A percentile compares a stretch with the other conserved stretches of the same genome.
phyloP scores from a whole-genome alignment of 2,329 filamentous ascomycete genomes.

The Ceratocystis variospora region DNA sequence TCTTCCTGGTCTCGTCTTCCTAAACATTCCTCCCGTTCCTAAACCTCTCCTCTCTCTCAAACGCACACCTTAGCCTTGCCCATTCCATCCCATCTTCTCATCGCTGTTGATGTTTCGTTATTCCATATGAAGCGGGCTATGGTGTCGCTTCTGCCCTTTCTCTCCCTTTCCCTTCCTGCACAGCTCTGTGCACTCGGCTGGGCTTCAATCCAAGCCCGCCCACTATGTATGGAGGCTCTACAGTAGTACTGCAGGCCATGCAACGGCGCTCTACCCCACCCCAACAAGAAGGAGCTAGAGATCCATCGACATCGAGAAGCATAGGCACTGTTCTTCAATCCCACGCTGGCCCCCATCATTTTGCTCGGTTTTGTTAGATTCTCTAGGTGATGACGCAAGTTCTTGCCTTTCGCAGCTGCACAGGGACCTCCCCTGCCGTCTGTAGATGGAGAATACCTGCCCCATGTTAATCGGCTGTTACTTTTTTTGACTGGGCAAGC shows the following conservation, averaged over 20 bases:
- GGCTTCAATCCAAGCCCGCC: neutral
- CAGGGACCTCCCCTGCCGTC: neutral
- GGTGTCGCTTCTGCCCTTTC: neutral
- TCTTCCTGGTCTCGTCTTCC: conserved; percentile 1
- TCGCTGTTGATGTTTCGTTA: neutral
- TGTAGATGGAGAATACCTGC: neutral
- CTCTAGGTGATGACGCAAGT: neutral
- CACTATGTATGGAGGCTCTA: neutral
- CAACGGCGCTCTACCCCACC: neutral
- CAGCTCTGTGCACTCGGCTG: neutral
- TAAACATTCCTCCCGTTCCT: neutral
- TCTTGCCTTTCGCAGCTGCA: neutral
- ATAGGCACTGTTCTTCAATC: neutral
- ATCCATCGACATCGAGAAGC: neutral
- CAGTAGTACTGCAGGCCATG: neutral
- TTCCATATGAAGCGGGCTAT: neutral
- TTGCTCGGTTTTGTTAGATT: neutral
- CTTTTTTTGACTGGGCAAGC: neutral
- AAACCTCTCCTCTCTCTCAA: neutral
- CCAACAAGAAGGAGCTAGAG: neutral
- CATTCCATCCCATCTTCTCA: neutral
- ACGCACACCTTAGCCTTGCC: neutral
- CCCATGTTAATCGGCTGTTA: neutral
- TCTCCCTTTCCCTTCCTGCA: neutral
- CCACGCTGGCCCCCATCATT: neutral